phyloP scores from a whole-genome alignment of 192 early-diverging fungal species.

The Glomus cerebriforme region DNA sequence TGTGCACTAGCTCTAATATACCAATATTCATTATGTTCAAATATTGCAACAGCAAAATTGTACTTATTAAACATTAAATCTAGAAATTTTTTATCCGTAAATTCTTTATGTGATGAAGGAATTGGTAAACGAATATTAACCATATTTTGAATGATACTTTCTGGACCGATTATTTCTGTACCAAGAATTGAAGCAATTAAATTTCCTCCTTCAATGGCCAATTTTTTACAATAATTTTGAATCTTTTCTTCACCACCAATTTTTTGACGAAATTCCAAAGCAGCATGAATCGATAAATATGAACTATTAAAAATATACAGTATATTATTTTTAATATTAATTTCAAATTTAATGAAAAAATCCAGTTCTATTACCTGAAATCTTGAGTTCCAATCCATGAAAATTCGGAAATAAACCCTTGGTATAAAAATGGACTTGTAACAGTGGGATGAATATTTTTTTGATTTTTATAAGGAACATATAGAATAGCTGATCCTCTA shows the following conservation, averaged over 20 bases:
- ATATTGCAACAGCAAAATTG: conserved; percentile 43
- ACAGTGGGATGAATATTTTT: conserved; percentile 47
- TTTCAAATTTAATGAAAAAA: not conserved
- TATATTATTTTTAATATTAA: not conserved
- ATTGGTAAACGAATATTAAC: conserved; percentile 60
- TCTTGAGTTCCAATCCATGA: conserved; percentile 53
- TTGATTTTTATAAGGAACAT: conserved; percentile 55
- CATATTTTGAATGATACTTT: conserved; percentile 54
- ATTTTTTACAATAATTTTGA: conserved; percentile 50
- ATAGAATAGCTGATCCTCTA: conserved; percentile 55
- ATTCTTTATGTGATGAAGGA: conserved; percentile 28
- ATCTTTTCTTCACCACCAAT: conserved; percentile 65
- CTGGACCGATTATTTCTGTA: conserved; percentile 54
- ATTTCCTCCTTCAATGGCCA: conserved; percentile 59
- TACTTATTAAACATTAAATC: conserved; percentile 46
- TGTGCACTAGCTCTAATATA: conserved; percentile 60
- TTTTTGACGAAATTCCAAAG: conserved; percentile 52
- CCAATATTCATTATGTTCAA: conserved; percentile 49
- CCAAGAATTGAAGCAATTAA: conserved; percentile 59
- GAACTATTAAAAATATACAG: conserved; percentile 19
- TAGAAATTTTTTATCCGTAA: conserved; percentile 23
- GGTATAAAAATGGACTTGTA: conserved; percentile 45
- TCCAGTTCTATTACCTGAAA: conserved; percentile 20
- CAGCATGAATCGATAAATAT: conserved; percentile 41
- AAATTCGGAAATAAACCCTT: conserved; percentile 50